phyloP scores from a whole-genome alignment of 805 yeast species.

The Candida koratica region DNA sequence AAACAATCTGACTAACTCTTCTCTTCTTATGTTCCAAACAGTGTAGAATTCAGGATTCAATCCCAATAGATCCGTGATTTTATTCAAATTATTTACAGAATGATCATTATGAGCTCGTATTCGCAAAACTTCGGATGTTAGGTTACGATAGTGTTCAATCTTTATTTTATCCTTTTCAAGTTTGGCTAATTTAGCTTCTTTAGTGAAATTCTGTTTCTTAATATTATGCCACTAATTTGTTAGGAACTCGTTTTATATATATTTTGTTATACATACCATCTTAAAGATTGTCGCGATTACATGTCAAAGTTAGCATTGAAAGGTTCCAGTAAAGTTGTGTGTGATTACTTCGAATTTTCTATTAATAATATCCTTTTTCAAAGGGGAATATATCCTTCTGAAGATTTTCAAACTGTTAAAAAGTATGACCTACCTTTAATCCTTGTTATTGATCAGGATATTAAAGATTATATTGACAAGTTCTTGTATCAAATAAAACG shows the following conservation, averaged over 20 bases:
- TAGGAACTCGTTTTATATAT: constrained; percentile 15
- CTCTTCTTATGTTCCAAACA: constrained; percentile 85
- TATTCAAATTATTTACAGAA: constrained; percentile 38
- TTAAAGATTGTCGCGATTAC: background rate
- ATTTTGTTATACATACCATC: constrained; percentile 5
- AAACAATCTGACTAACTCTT: constrained; percentile 45
- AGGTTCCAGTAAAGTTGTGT: constrained; percentile 74
- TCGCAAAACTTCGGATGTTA: constrained; percentile 44
- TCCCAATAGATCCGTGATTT: constrained; percentile 55
- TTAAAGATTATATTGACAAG: constrained; percentile 60
- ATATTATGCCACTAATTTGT: constrained; percentile 60
- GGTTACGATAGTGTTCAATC: constrained; percentile 50
- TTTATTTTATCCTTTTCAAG: constrained; percentile 55
- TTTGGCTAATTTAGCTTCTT: constrained; percentile 52
- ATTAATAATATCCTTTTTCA: constrained; percentile 81
- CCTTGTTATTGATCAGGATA: constrained; percentile 70
- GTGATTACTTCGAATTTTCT: constrained; percentile 82
- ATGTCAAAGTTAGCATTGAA: constrained; percentile 52
- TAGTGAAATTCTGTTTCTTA: constrained; percentile 53
- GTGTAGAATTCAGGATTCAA: constrained; percentile 86
- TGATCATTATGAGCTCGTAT: constrained; percentile 17
- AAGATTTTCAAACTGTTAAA: constrained; percentile 71
- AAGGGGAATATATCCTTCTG: constrained; percentile 84
- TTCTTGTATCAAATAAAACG: constrained; percentile 63
- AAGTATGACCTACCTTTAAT: constrained; percentile 78